A percentile compares a stretch with the other conserved stretches of the same genome.
phyloP scores from a whole-genome alignment of 139 green algal species.

The Micractinium conductrix region DNA sequence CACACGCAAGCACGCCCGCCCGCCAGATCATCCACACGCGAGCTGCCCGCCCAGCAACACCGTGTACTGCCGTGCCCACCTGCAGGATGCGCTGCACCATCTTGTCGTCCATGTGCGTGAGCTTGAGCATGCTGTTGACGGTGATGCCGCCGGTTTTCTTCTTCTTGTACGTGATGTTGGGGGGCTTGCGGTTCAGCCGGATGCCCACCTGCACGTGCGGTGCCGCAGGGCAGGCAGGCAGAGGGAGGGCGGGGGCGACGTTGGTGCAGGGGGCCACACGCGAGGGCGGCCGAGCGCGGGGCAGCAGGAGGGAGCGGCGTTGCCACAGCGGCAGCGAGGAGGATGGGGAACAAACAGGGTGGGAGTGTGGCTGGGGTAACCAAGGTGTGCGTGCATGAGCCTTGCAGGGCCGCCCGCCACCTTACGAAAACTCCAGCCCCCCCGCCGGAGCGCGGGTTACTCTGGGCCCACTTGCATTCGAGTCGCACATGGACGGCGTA shows the following conservation, averaged over 20 bases:
- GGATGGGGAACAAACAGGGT: too few relatives aligned
- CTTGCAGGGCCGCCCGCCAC: too few relatives aligned
- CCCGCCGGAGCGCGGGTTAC: too few relatives aligned
- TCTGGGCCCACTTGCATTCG: slow-evolving; percentile 55
- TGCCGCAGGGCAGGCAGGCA: too few relatives aligned
- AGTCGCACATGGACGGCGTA: slow-evolving; percentile 40
- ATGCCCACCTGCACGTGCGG: slow-evolving; percentile 67
- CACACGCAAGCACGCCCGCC: neutral
- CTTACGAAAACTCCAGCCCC: too few relatives aligned
- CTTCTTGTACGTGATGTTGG: slow-evolving; percentile 94
- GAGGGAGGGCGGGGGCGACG: too few relatives aligned
- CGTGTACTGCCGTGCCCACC: slow-evolving; percentile 31
- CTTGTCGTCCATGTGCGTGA: slow-evolving; percentile 95
- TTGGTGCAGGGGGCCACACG: neutral
- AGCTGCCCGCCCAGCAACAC: neutral
- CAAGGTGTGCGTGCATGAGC: too few relatives aligned
- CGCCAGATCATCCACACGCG: neutral
- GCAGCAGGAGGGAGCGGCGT: too few relatives aligned
- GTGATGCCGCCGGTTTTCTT: slow-evolving; percentile 96
- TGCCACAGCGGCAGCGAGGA: too few relatives aligned
- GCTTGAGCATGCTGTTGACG: slow-evolving; percentile 85
- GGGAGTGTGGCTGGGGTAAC: too few relatives aligned
- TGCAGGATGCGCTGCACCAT: slow-evolving; percentile 90
- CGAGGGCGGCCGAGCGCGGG: too few relatives aligned
- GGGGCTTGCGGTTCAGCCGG: slow-evolving; percentile 88